Evolutionary conservation across 2,329 filamentous ascomycete species (phyloP), one percentile per base, ranked within the genome.

Genomic region (Cryphonectria naterciae): DNA sequence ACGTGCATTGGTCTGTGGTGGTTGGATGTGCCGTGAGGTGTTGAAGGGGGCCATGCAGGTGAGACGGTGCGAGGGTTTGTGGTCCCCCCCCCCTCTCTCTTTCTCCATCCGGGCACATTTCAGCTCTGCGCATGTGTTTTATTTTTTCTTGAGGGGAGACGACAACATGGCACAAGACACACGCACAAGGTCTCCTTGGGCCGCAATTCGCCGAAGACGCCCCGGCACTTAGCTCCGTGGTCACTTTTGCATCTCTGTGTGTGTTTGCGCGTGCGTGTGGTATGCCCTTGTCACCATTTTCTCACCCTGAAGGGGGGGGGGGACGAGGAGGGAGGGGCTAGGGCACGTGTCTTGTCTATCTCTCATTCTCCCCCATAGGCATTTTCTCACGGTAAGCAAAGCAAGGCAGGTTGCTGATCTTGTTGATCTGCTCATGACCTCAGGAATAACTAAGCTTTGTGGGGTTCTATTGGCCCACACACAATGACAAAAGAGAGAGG

Each of bases 161-260:
- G n/a, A 22, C 41, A 43, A n/a, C 46, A 49, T 22, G 6, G 19
- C 43, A 49, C 46, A 49, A 11, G 8, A 49, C 46, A 49, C 46
- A n/a, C n/a, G 22, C 46, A 49, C 46, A n/a, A n/a, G 46, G 6
- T 49, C 37, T 32, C 19, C n/a, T 28, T 56, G 25, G 54, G 54
- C 54, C 25, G 54, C 54, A 58, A 58, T 58, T 58, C 54, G 54
- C 54, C 54, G 54, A 58, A 35, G 54, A 58, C 25, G 25, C 54
- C 15, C 28, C 54, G 54, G 54, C 5, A 8, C 25, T 58, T 17
- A 28, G 25, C 25, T 32, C 54, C 52, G n/a, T 56, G 54, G 1
- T 17, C 28, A n/a, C 46, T n/a, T n/a, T 11, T 39, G 4, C 32
- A 19, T 19, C 43, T 11, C 10, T 49, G 5, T 49, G 46, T 49